Evolutionary conservation across 495 filamentous ascomycete species (phyloP).

Genomic region (Massariosphaeria phaeospora): DNA sequence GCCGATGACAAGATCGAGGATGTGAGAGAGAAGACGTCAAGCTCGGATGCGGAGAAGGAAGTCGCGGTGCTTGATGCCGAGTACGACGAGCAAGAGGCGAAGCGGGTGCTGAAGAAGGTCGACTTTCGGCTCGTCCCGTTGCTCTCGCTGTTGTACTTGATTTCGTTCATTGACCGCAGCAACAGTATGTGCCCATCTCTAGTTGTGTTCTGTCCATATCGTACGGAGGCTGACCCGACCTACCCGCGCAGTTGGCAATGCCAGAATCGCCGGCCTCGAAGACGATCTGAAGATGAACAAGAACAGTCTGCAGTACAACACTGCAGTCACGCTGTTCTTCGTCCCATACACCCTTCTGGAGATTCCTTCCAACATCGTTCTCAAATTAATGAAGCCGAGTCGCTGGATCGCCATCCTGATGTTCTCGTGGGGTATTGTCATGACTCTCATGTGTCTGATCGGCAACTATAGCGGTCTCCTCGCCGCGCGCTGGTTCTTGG

Average conservation of each 20-base stretch:
- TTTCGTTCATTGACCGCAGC: slow-evolving; percentile 36
- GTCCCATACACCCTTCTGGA: slow-evolving; percentile 39
- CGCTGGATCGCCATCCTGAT: slow-evolving; percentile 31
- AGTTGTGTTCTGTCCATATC: neutral
- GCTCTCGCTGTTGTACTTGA: slow-evolving; percentile 24
- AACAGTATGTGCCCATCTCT: slow-evolving; percentile 25
- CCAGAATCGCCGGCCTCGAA: slow-evolving; percentile 27
- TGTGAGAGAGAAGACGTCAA: slow-evolving; percentile 18
- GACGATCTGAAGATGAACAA: slow-evolving; percentile 21
- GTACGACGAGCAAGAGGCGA: slow-evolving; percentile 14
- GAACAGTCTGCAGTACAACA: slow-evolving; percentile 23
- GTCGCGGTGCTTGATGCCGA: slow-evolving; percentile 1
- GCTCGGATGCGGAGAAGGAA: slow-evolving; percentile 14
- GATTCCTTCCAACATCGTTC: slow-evolving; percentile 34
- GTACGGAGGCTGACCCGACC: neutral
- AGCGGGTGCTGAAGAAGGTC: slow-evolving; percentile 18
- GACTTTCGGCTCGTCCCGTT: slow-evolving; percentile 29
- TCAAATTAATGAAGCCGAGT: slow-evolving; percentile 28
- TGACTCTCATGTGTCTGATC: slow-evolving; percentile 49
- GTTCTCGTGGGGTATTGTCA: slow-evolving; percentile 44
- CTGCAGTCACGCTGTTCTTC: slow-evolving; percentile 40
- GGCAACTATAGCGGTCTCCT: slow-evolving; percentile 27
- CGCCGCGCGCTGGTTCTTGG: slow-evolving; percentile 32
- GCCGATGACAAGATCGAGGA: slow-evolving; percentile 22
- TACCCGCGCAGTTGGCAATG: slow-evolving; percentile 27